Conservation (phyloP, 2,329 filamentous ascomycete species). For the Hypoxylon sp. region DNA sequence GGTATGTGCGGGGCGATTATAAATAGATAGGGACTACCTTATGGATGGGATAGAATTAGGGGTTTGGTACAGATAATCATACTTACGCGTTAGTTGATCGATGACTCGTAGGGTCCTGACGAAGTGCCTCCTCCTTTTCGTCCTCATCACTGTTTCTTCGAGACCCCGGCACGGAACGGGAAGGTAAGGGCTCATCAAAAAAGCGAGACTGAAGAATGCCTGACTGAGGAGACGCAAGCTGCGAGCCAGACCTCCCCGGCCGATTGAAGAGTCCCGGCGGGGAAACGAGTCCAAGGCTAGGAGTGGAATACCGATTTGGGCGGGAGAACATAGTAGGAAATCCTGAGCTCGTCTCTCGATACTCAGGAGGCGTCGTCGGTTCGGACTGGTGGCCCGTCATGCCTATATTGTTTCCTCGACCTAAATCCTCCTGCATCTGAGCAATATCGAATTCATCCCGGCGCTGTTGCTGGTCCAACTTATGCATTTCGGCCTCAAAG, state of each 20-base stretch:
- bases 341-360: constrained; percentile 77
- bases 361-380: constrained; percentile 95
- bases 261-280: constrained; percentile 82
- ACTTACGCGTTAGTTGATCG: constrained; percentile 85
- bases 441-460: constrained; percentile 86
- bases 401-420: constrained; percentile 63
- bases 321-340: constrained; percentile 86
- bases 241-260: constrained; percentile 80
- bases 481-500: constrained; percentile 93
- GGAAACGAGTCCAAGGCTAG: constrained; percentile 86
- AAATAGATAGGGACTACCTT: constrained; percentile 3
- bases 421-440: constrained; percentile 85
- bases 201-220: constrained; percentile 70
- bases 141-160: constrained; percentile 92
- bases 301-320: constrained; percentile 89
- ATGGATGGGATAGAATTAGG: constrained; percentile 17
- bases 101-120: constrained; percentile 77
- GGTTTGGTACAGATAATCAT: constrained; percentile 4
- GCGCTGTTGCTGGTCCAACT: constrained; percentile 86
- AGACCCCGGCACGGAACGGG: constrained; percentile 87
- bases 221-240: constrained; percentile 82
- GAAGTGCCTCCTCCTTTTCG: constrained; percentile 82
- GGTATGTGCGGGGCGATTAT: neutral
- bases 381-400: constrained; percentile 86
- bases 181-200: constrained; percentile 76